A percentile compares a stretch with the other conserved stretches of the same genome.
phyloP scores from a whole-genome alignment of 306 rosid species.

The Rosa persica region DNA sequence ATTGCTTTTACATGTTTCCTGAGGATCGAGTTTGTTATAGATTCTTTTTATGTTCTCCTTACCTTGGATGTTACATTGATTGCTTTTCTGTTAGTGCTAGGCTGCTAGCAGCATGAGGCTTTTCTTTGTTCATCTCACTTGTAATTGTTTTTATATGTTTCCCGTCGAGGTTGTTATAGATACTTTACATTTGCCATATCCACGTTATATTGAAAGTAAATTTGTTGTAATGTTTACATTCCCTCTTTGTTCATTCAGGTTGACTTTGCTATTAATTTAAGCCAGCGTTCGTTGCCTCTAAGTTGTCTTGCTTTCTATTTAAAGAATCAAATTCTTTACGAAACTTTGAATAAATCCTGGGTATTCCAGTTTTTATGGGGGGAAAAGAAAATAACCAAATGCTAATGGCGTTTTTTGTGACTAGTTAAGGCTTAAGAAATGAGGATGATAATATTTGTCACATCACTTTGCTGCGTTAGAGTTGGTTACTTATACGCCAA shows the following conservation, averaged over 20 bases:
- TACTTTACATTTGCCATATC: neutral
- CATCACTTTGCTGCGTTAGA: neutral
- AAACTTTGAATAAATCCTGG: neutral
- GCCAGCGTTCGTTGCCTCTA: neutral
- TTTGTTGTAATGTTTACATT: neutral
- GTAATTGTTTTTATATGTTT: neutral
- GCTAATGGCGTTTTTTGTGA: neutral
- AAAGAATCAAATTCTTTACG: neutral
- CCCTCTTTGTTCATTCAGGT: neutral
- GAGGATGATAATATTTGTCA: neutral
- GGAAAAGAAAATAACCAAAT: neutral
- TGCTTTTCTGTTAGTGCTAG: neutral
- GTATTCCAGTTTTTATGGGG: no score
- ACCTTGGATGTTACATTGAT: slow-evolving; percentile 38
- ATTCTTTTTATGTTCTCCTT: slow-evolving; percentile 36
- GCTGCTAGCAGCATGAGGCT: slow-evolving; percentile 17
- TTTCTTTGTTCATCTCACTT: neutral
- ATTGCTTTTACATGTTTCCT: neutral
- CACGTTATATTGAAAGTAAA: slow-evolving; percentile 3
- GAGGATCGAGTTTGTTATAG: neutral
- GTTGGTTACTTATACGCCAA: slow-evolving; percentile 1
- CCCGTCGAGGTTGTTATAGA: neutral
- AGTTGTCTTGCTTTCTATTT: neutral
- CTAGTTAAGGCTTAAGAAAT: neutral
- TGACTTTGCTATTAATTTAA: neutral